Conservation (phyloP, 495 filamentous ascomycete genomes). For the Lasiosphaeris hirsuta region DNA sequence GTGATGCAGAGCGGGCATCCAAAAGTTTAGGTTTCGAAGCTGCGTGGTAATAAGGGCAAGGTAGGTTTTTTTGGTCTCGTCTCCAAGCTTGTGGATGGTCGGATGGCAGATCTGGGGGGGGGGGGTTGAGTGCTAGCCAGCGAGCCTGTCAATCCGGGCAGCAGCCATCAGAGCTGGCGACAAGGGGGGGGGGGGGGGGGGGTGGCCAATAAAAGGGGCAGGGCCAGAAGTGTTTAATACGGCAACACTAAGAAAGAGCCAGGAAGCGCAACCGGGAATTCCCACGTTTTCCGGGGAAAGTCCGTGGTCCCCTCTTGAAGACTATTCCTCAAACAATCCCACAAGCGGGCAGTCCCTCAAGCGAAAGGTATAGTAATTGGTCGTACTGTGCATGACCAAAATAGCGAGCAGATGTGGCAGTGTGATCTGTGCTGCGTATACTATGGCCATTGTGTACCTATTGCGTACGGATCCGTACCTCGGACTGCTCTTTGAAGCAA, state of each 20-base stretch:
- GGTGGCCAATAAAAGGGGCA: not conserved
- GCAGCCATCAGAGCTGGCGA: not conserved
- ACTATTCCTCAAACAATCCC: no score
- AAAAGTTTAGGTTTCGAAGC: not conserved
- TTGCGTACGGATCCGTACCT: no score
- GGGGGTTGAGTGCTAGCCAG: constrained; percentile 2
- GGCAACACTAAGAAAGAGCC: not conserved
- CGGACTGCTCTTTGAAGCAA: no score
- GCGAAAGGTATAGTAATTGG: no score
- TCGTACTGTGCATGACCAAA: no score
- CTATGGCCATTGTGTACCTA: no score
- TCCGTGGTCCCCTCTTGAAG: no score
- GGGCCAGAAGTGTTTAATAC: constrained; percentile 9
- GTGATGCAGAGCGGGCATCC: not conserved
- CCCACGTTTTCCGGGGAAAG: no score
- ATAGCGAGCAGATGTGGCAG: no score
- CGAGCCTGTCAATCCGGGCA: constrained; percentile 7
- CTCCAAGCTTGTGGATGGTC: constrained; percentile 6
- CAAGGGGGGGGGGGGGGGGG: not conserved
- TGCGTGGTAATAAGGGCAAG: not conserved
- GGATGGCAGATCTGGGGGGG: not conserved
- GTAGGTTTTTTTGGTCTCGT: constrained; percentile 1
- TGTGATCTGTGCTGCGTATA: no score
- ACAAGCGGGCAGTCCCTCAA: no score
- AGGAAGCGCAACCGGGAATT: not conserved